Evolutionary conservation across 2,329 filamentous ascomycete species (phyloP).

Genomic region (Lomentospora prolificans): DNA sequence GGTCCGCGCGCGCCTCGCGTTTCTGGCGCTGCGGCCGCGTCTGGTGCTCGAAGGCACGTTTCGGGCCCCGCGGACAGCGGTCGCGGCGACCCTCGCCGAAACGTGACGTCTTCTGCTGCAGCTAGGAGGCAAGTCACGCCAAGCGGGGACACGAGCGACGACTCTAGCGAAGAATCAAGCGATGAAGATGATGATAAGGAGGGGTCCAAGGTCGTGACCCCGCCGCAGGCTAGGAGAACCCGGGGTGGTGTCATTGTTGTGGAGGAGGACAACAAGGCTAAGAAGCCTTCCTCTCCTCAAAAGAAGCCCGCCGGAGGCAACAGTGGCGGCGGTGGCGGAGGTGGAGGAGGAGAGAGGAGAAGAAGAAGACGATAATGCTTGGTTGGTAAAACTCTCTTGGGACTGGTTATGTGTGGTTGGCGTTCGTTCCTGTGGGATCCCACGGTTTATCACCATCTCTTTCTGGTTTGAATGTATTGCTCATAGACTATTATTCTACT

Average conservation of each 20-base stretch:
- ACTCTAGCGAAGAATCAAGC: no score
- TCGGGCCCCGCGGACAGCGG: conserved; percentile 23
- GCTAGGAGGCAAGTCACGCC: conserved; percentile 23
- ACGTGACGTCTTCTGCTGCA: conserved; percentile 18
- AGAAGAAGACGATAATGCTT: neutral
- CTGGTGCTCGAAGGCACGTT: conserved; percentile 25
- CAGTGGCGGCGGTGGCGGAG: neutral
- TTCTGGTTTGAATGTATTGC: conserved; percentile 1
- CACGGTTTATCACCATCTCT: neutral
- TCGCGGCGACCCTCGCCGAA: conserved; percentile 17
- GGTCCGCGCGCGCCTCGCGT: conserved; percentile 26
- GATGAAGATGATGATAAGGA: conserved; percentile 18
- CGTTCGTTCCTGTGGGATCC: neutral
- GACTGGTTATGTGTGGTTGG: conserved; percentile 3
- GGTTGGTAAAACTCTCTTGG: neutral
- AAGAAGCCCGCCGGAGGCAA: neutral
- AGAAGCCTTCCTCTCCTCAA: neutral
- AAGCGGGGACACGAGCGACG: conserved; percentile 22
- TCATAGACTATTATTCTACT: conserved; percentile 8
- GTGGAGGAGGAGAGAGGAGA: neutral
- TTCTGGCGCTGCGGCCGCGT: conserved; percentile 17
- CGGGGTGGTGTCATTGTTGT: neutral
- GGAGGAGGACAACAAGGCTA: conserved; percentile 5
- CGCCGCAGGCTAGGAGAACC: neutral
- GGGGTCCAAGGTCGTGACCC: neutral